Evolutionary conservation across 2,329 filamentous ascomycete genomes (phyloP), one percentile per base, ranked within the genome.

Genomic region (Claviceps quebecensis): DNA sequence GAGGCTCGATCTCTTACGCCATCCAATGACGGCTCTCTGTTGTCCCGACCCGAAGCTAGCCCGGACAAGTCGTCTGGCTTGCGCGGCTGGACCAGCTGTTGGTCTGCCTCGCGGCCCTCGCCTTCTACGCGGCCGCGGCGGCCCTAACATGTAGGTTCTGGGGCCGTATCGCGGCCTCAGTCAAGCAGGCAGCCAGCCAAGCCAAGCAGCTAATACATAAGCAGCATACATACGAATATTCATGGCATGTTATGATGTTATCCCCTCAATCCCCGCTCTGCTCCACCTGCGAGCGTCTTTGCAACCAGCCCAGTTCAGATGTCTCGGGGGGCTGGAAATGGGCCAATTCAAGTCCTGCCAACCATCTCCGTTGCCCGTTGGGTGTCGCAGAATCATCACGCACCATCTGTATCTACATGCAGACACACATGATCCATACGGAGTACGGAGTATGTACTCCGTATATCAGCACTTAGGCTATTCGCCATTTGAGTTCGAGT

Each of bases 201-300:
- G 17, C 9, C 17, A 40, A 40, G 39, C 14, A n/a, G 38, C 38
- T 26, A 26, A 26, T n/a, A n/a, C n/a, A n/a, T 3, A 4, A 39
- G 38, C 14, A 16, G 14, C 38, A 40, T n/a, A 41, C 3, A 13
- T 17, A 22, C 17, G 9, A 41, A 9, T 26, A 45, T 50, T 45
- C 48, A 39, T 29, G 34, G 14, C 6, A 50, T 50, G 34, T 39
- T 38, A 45, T 50, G 36, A 50, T 50, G 34, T 39, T 38, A 45
- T 50, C 41, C 39, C 48, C 34, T 29, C 41, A 8, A 26, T 14
- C 48, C 48, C 48, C 48, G 48, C 43, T 29, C 29, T 45, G 43
- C 43, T 49, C 47, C 48, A 45, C 34, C 38, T 29, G 45, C 11
- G 17, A 50, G 19, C 47, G 34, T 26, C 16, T n/a, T 16, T n/a